Conservation (phyloP, 1,284 basidiomycete genomes). For the Grifola frondosa region DNA sequence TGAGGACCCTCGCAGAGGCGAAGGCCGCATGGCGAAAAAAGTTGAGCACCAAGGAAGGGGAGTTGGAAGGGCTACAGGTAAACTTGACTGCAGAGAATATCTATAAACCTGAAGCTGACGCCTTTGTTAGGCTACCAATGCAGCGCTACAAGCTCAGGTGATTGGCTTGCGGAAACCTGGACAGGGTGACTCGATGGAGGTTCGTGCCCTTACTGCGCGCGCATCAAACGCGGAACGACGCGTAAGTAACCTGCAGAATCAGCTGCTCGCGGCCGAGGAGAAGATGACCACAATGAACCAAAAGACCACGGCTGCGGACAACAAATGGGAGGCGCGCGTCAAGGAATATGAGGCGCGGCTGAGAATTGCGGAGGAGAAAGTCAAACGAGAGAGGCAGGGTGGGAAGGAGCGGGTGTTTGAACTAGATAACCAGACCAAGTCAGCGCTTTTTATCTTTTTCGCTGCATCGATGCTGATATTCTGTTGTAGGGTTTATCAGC, state of each 20-base stretch:
- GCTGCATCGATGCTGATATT: constrained; percentile 10
- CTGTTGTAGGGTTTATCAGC: constrained; percentile 55
- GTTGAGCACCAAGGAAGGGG: constrained; percentile 80
- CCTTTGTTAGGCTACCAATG: constrained; percentile 59
- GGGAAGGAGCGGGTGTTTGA: constrained; percentile 82
- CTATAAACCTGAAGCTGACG: not conserved
- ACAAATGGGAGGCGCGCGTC: constrained; percentile 90
- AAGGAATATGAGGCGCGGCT: constrained; percentile 87
- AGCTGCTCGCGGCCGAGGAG: constrained; percentile 81
- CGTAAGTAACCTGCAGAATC: constrained; percentile 78
- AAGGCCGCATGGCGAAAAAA: constrained; percentile 88
- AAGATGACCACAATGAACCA: constrained; percentile 73
- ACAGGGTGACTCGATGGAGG: constrained; percentile 67
- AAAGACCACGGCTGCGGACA: constrained; percentile 69
- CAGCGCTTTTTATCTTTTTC: constrained; percentile 25
- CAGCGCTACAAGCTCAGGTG: constrained; percentile 78
- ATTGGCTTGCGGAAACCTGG: constrained; percentile 64
- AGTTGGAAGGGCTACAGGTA: constrained; percentile 85
- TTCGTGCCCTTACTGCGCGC: constrained; percentile 69
- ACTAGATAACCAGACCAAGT: constrained; percentile 72
- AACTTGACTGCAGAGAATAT: too few species aligned
- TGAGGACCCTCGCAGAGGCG: constrained; percentile 82
- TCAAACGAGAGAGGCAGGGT: constrained; percentile 94
- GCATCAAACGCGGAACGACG: constrained; percentile 83
- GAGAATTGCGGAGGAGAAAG: constrained; percentile 87